Conservation (phyloP, 768 basidiomycete species). For the Podaxis sp. region DNA sequence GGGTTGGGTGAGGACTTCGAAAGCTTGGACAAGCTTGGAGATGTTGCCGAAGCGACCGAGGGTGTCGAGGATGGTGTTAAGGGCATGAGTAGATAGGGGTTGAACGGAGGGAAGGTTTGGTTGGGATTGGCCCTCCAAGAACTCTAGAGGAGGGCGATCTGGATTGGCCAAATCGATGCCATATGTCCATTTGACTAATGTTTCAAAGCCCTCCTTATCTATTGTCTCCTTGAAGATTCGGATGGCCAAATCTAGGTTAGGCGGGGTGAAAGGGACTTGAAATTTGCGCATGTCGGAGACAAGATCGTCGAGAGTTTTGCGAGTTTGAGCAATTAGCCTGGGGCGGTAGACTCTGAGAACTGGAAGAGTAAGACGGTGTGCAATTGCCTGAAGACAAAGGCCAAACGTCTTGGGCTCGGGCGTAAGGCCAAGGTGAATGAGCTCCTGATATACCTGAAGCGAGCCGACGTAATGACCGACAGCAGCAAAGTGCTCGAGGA, state of each 20-base stretch:
- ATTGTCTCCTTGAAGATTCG: conserved; percentile 66
- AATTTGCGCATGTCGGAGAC: conserved; percentile 53
- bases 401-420: conserved; percentile 57
- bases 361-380: conserved; percentile 62
- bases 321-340: conserved; percentile 36
- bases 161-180: conserved; percentile 75
- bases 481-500: conserved; percentile 72
- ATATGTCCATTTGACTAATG: conserved; percentile 63
- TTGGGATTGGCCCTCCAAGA: conserved; percentile 18
- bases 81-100: conserved; percentile 56
- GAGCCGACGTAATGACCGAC: conserved; percentile 66
- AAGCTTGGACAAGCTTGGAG: conserved; percentile 67
- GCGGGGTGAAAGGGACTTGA: conserved; percentile 46
- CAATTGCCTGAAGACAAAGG: conserved; percentile 64
- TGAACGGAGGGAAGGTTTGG: conserved; percentile 22
- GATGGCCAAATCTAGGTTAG: conserved; percentile 61
- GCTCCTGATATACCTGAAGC: conserved; percentile 56
- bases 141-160: conserved; percentile 58
- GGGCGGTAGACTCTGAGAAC: conserved; percentile 32
- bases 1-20: conserved; percentile 75
- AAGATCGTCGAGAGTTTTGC: conserved; percentile 43
- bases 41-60: conserved; percentile 57
- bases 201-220: conserved; percentile 51
- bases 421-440: conserved; percentile 37
- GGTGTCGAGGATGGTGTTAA: conserved; percentile 72